These are phyloP conservation scores for Sanghuangporus weigelae DNA, from an alignment of 1,284 basidiomycete genomes.

Conservation along the genomic window DNA sequence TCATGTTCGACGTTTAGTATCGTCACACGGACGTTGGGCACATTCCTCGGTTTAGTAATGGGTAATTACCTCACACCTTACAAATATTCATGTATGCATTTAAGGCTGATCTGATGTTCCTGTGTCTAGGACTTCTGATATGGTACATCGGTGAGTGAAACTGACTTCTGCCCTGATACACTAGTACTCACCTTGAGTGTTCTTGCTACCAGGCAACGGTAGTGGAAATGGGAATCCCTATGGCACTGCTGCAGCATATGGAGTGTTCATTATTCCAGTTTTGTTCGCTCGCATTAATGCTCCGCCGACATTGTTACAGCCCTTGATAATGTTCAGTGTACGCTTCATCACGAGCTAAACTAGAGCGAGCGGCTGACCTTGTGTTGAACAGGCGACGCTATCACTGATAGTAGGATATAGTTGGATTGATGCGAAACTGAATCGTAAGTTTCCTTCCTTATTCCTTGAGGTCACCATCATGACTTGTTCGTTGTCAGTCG, in stretches of 20 bases:
- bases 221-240: constrained; percentile 50
- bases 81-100: not conserved
- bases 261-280: constrained; percentile 46
- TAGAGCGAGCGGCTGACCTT: not conserved
- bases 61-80: constrained; percentile 22
- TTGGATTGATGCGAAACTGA: constrained; percentile 54
- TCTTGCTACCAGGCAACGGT: constrained; percentile 39
- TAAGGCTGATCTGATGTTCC: not conserved
- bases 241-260: constrained; percentile 49
- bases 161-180: not conserved
- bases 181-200: not conserved
- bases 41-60: constrained; percentile 36
- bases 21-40: constrained; percentile 47
- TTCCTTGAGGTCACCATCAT: not conserved
- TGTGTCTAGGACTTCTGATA: constrained; percentile 36
- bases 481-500: constrained; percentile 20
- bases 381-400: constrained; percentile 33
- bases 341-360: constrained; percentile 14
- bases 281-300: constrained; percentile 50
- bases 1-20: not conserved
- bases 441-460: not conserved
- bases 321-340: constrained; percentile 34
- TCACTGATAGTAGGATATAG: constrained; percentile 52
- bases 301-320: constrained; percentile 38
- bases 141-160: constrained; percentile 48